Base-by-base conservation (phyloP, 495 filamentous ascomycete genomes). In the Achaetomiella virescens region DNA sequence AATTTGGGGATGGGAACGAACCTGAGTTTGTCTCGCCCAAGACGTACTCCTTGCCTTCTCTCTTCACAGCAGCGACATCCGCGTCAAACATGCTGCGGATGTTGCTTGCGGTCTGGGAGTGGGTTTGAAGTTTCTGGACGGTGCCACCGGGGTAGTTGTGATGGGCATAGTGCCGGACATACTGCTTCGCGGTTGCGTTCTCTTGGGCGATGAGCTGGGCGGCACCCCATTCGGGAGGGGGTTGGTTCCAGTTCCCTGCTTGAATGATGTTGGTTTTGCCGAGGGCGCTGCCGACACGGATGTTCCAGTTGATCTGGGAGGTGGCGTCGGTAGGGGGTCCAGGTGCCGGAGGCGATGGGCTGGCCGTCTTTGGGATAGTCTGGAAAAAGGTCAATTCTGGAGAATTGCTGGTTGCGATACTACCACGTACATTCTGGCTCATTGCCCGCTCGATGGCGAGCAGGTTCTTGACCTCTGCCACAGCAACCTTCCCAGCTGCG, bases 1-100 rank as follows among this genome's bases (percentile, higher is more conserved):
- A 27, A 22, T n/a, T n/a, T n/a, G 10, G 3, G 0, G 22, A 25
- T 11, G 33, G 22, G 22, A 24, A 57, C 49, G 6, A 70, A 79
- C 78, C 78, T 0, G 77, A 81, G 57, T 84, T 83, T 0, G 79
- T 85, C 66, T 85, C 81, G 2, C 81, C 81, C 27, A 85, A 72
- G 10, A 84, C 67, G 60, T 82, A 82, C 9, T 75, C 70, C 49
- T 81, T 82, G 1, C 73, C 72, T 27, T 68, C 57, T 2, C 48
- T 61, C n/a, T 63, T 53, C 8, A 77, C 76, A 14, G 80, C 75
- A 1, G 71, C 61, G 1, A 82, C 65, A 48, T 85, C 79, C 1
- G 73, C 67, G 15, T 73, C 71, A 58, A 79, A 85, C 9, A 62
- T 57, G 5, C 66, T 62, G 15, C 41, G 37, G 12, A 83, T 64